phyloP scores from a whole-genome alignment of 164 flowering plant species.

The Macadamia integrifolia region DNA sequence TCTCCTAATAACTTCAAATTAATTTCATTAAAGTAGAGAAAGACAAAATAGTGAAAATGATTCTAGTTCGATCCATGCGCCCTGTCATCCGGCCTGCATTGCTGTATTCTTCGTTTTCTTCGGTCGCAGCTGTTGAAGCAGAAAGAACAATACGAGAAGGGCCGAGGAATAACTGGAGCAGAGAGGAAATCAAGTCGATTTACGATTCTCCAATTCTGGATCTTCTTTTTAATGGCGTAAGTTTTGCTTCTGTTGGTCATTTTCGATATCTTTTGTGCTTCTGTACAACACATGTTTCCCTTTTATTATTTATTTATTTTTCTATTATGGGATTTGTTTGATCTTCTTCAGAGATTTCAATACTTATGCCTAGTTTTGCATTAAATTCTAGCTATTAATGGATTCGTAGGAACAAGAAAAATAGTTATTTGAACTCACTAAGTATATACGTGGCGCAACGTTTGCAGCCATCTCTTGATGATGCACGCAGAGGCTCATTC shows the following conservation, averaged over 20 bases:
- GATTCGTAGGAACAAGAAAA: too few relatives aligned
- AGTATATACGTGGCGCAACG: too few relatives aligned
- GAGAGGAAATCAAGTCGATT: slow-evolving; percentile 54
- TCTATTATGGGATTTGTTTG: background rate
- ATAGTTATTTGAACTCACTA: too few relatives aligned
- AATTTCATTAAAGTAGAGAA: too few relatives aligned
- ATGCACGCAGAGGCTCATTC: too few relatives aligned
- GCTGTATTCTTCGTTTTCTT: slow-evolving; percentile 15
- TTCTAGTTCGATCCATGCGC: slow-evolving; percentile 18
- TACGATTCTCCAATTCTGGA: slow-evolving; percentile 91
- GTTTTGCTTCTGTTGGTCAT: slow-evolving; percentile 13
- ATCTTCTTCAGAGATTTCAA: background rate
- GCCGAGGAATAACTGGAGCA: slow-evolving; percentile 74
- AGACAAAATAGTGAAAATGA: slow-evolving; percentile 10
- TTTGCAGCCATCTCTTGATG: too few relatives aligned
- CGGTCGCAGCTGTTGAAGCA: slow-evolving; percentile 77
- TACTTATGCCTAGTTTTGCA: too few relatives aligned
- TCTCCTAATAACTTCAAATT: too few relatives aligned
- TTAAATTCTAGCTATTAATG: too few relatives aligned
- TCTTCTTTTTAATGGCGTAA: slow-evolving; percentile 94
- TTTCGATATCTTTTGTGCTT: background rate
- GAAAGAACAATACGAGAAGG: slow-evolving; percentile 71
- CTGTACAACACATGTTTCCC: too few relatives aligned
- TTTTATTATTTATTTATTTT: background rate
- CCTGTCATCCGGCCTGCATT: slow-evolving; percentile 4